These are phyloP conservation scores for Clarkia xantiana DNA, from an alignment of 345 rosid species.

Conservation along the genomic window DNA sequence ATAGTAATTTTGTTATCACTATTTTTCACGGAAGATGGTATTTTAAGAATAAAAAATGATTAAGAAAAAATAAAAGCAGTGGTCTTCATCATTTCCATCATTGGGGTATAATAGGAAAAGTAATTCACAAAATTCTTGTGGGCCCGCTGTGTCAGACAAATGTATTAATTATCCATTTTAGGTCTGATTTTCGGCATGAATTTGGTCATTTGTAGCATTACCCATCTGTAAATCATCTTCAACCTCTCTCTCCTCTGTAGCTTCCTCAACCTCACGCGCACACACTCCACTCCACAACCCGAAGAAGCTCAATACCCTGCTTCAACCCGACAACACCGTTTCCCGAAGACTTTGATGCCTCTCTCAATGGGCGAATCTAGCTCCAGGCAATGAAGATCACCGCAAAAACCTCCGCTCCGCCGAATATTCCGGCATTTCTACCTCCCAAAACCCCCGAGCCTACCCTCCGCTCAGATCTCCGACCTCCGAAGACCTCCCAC, in stretches of 20 bases:
- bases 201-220: no score
- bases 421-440: constrained; percentile 19
- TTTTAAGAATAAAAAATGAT: no score
- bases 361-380: constrained; percentile 9
- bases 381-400: constrained; percentile 52
- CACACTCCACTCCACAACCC: background rate
- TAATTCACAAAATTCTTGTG: no score
- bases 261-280: background rate
- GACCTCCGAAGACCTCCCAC: constrained; percentile 4
- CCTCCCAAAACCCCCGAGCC: constrained; percentile 13
- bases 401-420: constrained; percentile 33
- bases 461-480: constrained; percentile 40
- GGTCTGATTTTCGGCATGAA: no score
- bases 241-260: background rate
- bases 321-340: background rate
- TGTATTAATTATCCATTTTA: no score
- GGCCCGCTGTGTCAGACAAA: no score
- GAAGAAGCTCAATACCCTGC: background rate
- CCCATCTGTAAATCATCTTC: no score
- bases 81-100: no score
- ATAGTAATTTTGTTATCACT: no score
- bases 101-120: no score
- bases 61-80: no score
- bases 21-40: no score
- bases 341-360: background rate